Base-by-base conservation (phyloP, 139 green algal species). In the Astrephomene gubernaculifera region DNA sequence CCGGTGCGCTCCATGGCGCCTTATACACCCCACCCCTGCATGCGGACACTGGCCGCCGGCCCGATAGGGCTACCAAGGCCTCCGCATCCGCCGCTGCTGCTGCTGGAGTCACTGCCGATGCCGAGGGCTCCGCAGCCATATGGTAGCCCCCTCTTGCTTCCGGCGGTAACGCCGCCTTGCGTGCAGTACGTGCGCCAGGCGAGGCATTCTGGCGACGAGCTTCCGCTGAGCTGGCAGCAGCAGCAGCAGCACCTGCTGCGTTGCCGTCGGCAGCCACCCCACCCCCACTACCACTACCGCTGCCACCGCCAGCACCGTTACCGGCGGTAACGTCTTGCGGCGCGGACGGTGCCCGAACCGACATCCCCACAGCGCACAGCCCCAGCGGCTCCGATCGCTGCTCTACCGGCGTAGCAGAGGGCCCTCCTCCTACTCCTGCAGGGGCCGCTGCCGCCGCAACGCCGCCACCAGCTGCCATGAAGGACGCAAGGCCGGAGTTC, bases 331-430 rank as follows among this genome's bases (percentile, higher is more conserved):
- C 2, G 2, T 72, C 65, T 35, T 49, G 65, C 10, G 43, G 61
- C 14, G 27, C 38, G 1, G 74, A 82, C 36, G 38, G n/a, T n/a
- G n/a, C 57, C 1, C 74, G 74, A 1, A 82, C 74, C 31, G 74
- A 82, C 54, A 43, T 71, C 4, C 74, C 74, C 54, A 82, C 74
- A 0, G 74, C 74, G 21, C 74, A 81, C 21, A 81, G 61, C 38
- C 24, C 31, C 22, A 78, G n/a, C 1, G 27, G 43, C 69, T 76
- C 52, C 33, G n/a, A n/a, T n/a, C n/a, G n/a, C n/a, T n/a, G n/a
- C n/a, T n/a, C n/a, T n/a, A n/a, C n/a, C n/a, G n/a, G n/a, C n/a
- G n/a, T n/a, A n/a, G n/a, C n/a, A n/a, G n/a, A n/a, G n/a, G n/a
- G n/a, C n/a, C n/a, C n/a, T n/a, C n/a, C n/a, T n/a, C n/a, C n/a